Evolutionary conservation across 805 yeast genomes (phyloP), one percentile per base, ranked within the genome.

Genomic region (Ogataea sp.): DNA sequence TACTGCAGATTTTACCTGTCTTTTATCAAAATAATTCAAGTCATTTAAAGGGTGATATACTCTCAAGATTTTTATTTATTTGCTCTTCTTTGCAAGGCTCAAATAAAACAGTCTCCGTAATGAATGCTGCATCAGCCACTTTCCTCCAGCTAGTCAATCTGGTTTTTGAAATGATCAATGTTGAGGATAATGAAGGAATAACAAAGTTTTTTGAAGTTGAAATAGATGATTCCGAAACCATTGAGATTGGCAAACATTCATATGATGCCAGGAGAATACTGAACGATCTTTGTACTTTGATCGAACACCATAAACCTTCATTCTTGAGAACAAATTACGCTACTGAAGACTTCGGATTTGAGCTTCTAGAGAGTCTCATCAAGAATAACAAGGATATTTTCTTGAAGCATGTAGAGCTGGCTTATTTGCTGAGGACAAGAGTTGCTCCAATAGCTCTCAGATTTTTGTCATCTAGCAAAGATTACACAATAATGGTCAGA

Each of bases 51-150:
- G 89, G 78, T 15, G 69, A 64, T 0, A 55, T 73, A 14, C 65
- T 88, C 27, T 65, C 79, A 7, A 74, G 74, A 44, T 58, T 86
- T 11, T 61, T 90, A 17, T 63, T 67, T 18, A 76, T 90, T 2
- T 85, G 95, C 53, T 72, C 93, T 0, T 71, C 77, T 26, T 67
- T 93, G 37, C 88, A 85, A 41, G 64, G 76, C 13, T 70, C 78
- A 13, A 82, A 77, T 44, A 82, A 83, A 49, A 72, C 80, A 5
- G 75, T 83, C 0, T 84, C 85, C 49, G 95, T 93, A 5, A 70
- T 77, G 13, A 89, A 88, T 51, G 85, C 97, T 0, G 96, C 97
- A 0, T 79, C 86, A 37, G 98, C 97, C 2, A 87, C 97, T 3
- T 70, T 88, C 34, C 94, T 88, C 45, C 97, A 93, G 56, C 62